Conservation (phyloP, 2,329 filamentous ascomycete species). For the Nannizziopsis arthrosporioides region DNA sequence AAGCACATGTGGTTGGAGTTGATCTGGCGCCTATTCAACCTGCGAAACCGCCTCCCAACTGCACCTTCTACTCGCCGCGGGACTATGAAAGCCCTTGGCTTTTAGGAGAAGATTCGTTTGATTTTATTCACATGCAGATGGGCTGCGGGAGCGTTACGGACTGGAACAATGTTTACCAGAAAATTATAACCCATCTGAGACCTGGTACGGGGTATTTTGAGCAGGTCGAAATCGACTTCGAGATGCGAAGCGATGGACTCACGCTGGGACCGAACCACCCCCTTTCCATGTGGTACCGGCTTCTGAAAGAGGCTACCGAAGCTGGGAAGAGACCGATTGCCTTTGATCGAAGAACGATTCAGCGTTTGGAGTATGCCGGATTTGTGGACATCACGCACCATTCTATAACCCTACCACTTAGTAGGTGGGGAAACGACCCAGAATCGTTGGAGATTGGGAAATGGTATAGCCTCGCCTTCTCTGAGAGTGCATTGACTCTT, state of each 20-base stretch:
- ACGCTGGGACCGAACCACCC: conserved; percentile 32
- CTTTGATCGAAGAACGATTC: conserved; percentile 47
- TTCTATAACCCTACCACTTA: conserved; percentile 58
- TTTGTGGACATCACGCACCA: conserved; percentile 69
- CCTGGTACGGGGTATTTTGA: conserved; percentile 68
- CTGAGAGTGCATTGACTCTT: conserved; percentile 60
- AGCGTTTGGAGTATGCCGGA: conserved; percentile 55
- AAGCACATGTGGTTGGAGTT: conserved; percentile 49
- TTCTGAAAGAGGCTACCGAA: conserved; percentile 57
- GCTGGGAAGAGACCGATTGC: conserved; percentile 53
- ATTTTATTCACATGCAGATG: conserved; percentile 74
- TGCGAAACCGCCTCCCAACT: conserved; percentile 56
- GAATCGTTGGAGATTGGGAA: conserved; percentile 57
- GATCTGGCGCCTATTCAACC: conserved; percentile 54
- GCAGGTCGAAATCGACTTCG: conserved; percentile 79
- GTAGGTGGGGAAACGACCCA: conserved; percentile 56
- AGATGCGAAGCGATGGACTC: conserved; percentile 51
- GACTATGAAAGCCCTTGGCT: conserved; percentile 72
- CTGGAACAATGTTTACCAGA: conserved; percentile 64
- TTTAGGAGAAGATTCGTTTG: conserved; percentile 56
- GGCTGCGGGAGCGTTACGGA: conserved; percentile 64
- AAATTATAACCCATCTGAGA: conserved; percentile 60
- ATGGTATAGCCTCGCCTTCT: conserved; percentile 74
- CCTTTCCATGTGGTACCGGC: conserved; percentile 57
- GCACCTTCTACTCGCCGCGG: conserved; percentile 54